Evolutionary conservation across 202 grass and related monocot genomes (phyloP).

Genomic region (Schoenoplectus tabernaemontani): DNA sequence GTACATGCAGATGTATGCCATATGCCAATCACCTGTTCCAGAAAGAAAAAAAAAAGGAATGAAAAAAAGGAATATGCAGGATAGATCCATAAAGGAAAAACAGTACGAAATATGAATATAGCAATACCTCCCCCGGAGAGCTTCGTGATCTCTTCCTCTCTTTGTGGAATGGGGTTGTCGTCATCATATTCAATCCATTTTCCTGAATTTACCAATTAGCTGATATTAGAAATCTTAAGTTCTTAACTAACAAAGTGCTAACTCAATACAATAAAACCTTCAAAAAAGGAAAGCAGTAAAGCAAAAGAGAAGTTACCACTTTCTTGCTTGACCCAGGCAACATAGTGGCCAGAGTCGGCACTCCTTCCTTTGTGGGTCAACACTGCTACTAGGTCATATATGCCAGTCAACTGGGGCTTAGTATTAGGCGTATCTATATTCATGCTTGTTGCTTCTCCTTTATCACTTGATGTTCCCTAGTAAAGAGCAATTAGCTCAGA

Average conservation of each 20-base stretch:
- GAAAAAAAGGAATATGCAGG: background rate
- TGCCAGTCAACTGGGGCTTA: conserved; percentile 74
- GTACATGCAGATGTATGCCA: conserved; percentile 98
- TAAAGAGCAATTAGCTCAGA: conserved; percentile 26
- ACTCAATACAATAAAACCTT: background rate
- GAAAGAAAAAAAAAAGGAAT: background rate
- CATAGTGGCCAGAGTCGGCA: conserved; percentile 98
- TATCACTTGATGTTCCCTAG: conserved; percentile 54
- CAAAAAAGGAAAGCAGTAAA: background rate
- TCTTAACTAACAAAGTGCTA: background rate
- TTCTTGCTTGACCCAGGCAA: conserved; percentile 97
- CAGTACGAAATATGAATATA: background rate
- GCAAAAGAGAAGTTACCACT: conserved; percentile 35
- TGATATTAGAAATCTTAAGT: conserved; percentile 12
- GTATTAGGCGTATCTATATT: conserved; percentile 36
- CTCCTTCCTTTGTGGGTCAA: conserved; percentile 99
- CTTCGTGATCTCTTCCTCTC: conserved; percentile 95
- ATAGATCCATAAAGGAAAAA: background rate
- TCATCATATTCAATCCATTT: conserved; percentile 97
- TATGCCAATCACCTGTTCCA: conserved; percentile 97
- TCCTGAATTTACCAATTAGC: conserved; percentile 36
- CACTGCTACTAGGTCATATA: conserved; percentile 94
- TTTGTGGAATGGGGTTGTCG: conserved; percentile 68
- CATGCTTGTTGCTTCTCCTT: conserved; percentile 59
- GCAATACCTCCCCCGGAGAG: conserved; percentile 84